Base-by-base conservation (phyloP, 192 early-diverging fungal genomes). In the Coemansia sp. region DNA sequence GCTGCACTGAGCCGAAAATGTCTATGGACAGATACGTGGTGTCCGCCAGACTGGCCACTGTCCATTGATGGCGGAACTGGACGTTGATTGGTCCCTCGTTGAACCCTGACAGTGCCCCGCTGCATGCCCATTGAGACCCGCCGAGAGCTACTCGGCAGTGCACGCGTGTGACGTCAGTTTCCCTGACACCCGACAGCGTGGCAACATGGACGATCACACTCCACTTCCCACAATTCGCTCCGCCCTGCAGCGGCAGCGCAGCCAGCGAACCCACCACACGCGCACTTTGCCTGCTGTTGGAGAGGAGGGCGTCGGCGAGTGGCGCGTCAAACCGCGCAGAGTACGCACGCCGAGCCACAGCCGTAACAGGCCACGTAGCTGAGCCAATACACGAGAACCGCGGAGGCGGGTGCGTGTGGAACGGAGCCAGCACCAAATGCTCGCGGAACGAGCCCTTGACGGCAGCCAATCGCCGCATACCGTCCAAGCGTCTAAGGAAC, bases 401-500 rank as follows among this genome's bases (percentile, higher is more conserved):
- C 0, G 70, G 74, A 3, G 69, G 61, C 15, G 61, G 67, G 22
- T 58, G 65, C 17, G 64, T 52, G 36, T 72, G 74, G 53, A 69
- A 77, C 9, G 67, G 74, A 24, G 68, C 71, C 34, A 73, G 58
- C 22, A 60, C 63, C 53, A 75, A 56, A 22, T 71, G 80, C 1
- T 64, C 71, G 40, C 70, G 61, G 26, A 67, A 77, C 15, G 65
- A 67, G 21, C 67, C 67, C 59, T 65, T 71, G 18, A 75, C 72
- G 3, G 72, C 55, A 57, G 88, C 86, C 41, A 90, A 65, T 21
- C 82, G 59, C 1, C 86, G 85, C 92, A 94, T 92, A 11, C 83
- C 80, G 32, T 83, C 70, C 8, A 94, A 63, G n/a, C 85, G 78
- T 15, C 63, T 56, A 33, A 70, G 70, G 7, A 92, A 83, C 39